Percentiles rank a stretch among this genome's conserved stretches.
Evolutionary conservation across 2,329 filamentous ascomycete species (phyloP).

Genomic region (Fusarium nurragi): DNA sequence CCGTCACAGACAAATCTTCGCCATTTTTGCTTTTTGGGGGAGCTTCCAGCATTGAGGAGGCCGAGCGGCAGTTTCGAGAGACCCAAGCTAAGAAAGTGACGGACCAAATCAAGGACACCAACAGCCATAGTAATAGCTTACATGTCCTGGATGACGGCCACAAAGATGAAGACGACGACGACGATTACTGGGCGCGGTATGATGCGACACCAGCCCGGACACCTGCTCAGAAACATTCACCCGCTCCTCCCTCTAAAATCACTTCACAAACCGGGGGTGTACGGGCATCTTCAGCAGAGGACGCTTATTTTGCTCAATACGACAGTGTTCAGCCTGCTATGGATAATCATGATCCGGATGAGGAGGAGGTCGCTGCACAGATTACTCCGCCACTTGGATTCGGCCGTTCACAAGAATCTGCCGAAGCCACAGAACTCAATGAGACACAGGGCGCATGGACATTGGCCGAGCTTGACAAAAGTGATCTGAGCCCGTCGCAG

Average conservation of each 20-base stretch:
- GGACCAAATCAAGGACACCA: conserved; percentile 22
- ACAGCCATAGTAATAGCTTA: conserved; percentile 17
- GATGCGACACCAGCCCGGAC: conserved; percentile 75
- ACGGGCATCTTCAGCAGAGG: conserved; percentile 60
- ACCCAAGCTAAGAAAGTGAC: conserved; percentile 41
- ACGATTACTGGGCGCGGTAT: conserved; percentile 83
- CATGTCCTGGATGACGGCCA: conserved; percentile 23
- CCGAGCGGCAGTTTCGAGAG: conserved; percentile 65
- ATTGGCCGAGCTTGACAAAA: conserved; percentile 56
- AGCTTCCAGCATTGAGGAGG: conserved; percentile 63
- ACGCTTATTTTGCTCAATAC: conserved; percentile 81
- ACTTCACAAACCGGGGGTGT: conserved; percentile 40
- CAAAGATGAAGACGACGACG: conserved; percentile 71
- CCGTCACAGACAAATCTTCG: conserved; percentile 64
- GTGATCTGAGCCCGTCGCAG: conserved; percentile 46
- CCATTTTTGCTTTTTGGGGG: conserved; percentile 66
- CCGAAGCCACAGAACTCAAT: conserved; percentile 37
- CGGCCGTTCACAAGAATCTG: conserved; percentile 24
- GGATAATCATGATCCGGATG: conserved; percentile 83
- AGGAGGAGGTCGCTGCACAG: conserved; percentile 57
- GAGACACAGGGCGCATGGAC: conserved; percentile 53
- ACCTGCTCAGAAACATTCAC: conserved; percentile 69
- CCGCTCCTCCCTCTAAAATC: conserved; percentile 60
- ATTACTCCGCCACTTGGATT: conserved; percentile 49
- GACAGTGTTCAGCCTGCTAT: conserved; percentile 81